A percentile compares a stretch with the other conserved stretches of the same genome.
phyloP scores from a whole-genome alignment of 2,329 filamentous ascomycete species.

The Peltaster fructicola region DNA sequence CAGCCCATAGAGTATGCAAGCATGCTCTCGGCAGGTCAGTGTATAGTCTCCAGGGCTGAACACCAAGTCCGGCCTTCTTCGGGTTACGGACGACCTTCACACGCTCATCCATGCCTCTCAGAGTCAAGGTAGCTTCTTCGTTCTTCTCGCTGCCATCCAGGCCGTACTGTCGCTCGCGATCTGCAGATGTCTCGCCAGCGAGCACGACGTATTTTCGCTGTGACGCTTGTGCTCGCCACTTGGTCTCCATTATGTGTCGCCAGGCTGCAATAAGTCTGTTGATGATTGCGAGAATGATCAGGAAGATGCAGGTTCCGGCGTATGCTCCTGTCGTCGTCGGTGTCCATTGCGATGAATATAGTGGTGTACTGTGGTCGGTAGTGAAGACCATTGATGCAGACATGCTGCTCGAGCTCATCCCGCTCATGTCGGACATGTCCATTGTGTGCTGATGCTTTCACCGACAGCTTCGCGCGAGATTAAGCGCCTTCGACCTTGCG shows the following conservation, averaged over 20 bases:
- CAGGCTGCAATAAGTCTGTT: slow-evolving; percentile 55
- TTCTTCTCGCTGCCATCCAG: slow-evolving; percentile 26
- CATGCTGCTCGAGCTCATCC: slow-evolving; percentile 5
- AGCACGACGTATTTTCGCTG: slow-evolving; percentile 63
- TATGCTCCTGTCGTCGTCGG: slow-evolving; percentile 54
- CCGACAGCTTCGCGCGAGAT: too few species aligned
- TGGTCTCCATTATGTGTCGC: slow-evolving; percentile 40
- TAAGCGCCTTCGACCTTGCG: too few species aligned
- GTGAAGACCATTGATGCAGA: slow-evolving; percentile 42
- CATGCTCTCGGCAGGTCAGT: slow-evolving; percentile 59
- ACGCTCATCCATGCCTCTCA: slow-evolving; percentile 65
- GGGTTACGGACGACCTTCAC: slow-evolving; percentile 51
- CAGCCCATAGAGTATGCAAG: slow-evolving; percentile 55
- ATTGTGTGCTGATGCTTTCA: too few species aligned
- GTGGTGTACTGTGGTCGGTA: slow-evolving; percentile 40
- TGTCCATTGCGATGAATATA: slow-evolving; percentile 56
- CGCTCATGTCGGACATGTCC: slow-evolving; percentile 5
- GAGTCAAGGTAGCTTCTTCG: slow-evolving; percentile 48
- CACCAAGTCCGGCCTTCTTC: slow-evolving; percentile 28
- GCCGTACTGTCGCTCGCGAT: slow-evolving; percentile 22
- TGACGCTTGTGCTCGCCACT: slow-evolving; percentile 57
- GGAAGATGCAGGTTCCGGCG: slow-evolving; percentile 80
- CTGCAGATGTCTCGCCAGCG: slow-evolving; percentile 36
- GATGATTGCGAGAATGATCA: slow-evolving; percentile 55
- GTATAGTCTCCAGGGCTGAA: slow-evolving; percentile 61